These are phyloP conservation scores for Magnusiomyces ingens DNA, from an alignment of 1,139 yeast genomes.

Conservation along the genomic window DNA sequence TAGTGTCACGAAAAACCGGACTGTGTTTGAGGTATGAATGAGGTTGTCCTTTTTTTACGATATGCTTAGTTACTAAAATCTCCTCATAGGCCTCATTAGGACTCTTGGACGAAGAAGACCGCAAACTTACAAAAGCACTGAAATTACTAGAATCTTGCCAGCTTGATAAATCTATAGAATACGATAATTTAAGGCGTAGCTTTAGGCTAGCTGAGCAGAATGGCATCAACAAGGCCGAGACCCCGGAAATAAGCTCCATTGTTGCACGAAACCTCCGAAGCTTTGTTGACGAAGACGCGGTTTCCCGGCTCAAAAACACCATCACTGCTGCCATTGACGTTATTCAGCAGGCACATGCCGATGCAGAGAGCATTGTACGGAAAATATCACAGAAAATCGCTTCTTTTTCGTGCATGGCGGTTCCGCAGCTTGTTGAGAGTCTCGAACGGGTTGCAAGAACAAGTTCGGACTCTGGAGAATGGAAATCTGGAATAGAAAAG, in stretches of 20 bases:
- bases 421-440: conserved; percentile 16
- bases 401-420: conserved; percentile 10
- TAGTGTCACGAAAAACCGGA: conserved; percentile 20
- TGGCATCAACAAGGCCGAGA: conserved; percentile 8
- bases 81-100: conserved; percentile 19
- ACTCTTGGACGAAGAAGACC: conserved; percentile 25
- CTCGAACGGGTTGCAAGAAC: conserved; percentile 19
- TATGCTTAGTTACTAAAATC: conserved; percentile 14
- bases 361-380: conserved; percentile 21
- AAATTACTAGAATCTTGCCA: conserved; percentile 29
- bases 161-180: conserved; percentile 27
- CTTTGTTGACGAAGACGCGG: conserved; percentile 41
- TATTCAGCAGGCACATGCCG: conserved; percentile 23
- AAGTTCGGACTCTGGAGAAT: conserved; percentile 15
- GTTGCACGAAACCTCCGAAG: conserved; percentile 33
- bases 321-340: conserved; percentile 29
- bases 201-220: conserved; percentile 15
- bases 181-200: conserved; percentile 3
- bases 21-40: neutral
- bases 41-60: neutral
- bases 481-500: conserved; percentile 6
- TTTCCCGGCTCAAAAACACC: conserved; percentile 30
- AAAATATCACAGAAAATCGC: conserved; percentile 10
- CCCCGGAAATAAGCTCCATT: conserved; percentile 3
- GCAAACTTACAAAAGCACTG: conserved; percentile 31